Conservation (phyloP, 345 rosid genomes). For the Syzygium oleosum region DNA sequence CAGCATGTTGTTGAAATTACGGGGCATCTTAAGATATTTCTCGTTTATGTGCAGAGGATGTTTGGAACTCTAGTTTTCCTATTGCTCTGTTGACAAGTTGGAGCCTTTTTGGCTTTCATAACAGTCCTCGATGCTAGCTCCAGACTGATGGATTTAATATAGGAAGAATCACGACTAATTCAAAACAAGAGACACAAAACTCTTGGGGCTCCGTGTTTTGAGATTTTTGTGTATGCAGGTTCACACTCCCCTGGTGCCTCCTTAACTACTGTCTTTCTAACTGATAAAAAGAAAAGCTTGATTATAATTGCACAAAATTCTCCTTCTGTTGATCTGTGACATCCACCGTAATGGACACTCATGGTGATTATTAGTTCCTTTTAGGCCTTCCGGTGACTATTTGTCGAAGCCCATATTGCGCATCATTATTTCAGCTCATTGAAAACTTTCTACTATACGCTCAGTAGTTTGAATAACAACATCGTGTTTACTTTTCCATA, state of each 20-base stretch:
- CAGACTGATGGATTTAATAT: neutral
- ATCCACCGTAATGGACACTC: neutral
- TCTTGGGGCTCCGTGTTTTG: neutral
- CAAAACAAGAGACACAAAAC: accelerated
- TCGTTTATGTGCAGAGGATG: neutral
- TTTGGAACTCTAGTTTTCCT: neutral
- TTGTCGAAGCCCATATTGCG: neutral
- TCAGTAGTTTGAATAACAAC: neutral
- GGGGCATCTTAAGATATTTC: accelerated
- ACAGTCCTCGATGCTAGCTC: neutral
- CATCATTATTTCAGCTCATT: neutral
- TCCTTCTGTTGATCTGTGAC: neutral
- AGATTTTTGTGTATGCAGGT: neutral
- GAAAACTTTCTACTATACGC: neutral
- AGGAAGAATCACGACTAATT: neutral
- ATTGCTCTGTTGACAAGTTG: neutral
- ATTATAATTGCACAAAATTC: neutral
- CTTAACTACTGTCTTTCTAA: neutral
- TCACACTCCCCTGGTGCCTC: neutral
- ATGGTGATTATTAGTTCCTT: neutral
- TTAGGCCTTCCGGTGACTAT: neutral
- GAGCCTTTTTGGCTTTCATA: neutral
- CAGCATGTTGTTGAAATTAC: neutral
- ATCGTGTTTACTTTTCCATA: neutral
- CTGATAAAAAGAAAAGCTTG: neutral